phyloP scores from a whole-genome alignment of 1,284 basidiomycete genomes.

The Afroboletus lepidellus region DNA sequence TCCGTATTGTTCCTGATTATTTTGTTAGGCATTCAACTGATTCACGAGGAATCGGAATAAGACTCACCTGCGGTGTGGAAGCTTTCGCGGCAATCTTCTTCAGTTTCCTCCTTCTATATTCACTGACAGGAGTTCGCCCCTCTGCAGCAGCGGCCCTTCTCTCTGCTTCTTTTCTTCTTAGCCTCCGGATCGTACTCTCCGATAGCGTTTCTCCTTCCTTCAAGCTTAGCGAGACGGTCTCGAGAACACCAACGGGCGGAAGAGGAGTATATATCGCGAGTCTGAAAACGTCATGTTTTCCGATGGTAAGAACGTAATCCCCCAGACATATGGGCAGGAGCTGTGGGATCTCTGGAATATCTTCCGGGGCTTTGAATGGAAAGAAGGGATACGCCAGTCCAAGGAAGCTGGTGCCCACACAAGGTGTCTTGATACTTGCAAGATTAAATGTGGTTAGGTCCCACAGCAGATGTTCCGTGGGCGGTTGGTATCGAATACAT shows the following conservation, averaged over 20 bases:
- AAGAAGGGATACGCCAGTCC: slow-evolving; percentile 16
- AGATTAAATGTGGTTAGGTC: slow-evolving; percentile 27
- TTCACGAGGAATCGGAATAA: not conserved
- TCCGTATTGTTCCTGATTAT: slow-evolving; percentile 1
- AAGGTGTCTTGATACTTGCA: slow-evolving; percentile 24
- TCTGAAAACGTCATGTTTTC: slow-evolving; percentile 11
- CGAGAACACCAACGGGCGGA: slow-evolving; percentile 21
- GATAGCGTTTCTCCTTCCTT: slow-evolving; percentile 28
- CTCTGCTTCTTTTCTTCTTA: slow-evolving; percentile 28
- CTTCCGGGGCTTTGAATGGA: slow-evolving; percentile 10
- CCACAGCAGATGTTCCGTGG: slow-evolving; percentile 22
- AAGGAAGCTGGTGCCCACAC: slow-evolving; percentile 25
- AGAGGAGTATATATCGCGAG: slow-evolving; percentile 24
- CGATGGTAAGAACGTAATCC: not conserved
- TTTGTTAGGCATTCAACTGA: not conserved
- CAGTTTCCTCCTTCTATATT: slow-evolving; percentile 23
- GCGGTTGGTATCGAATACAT: slow-evolving; percentile 29
- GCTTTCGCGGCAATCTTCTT: slow-evolving; percentile 15
- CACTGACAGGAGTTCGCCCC: slow-evolving; percentile 25
- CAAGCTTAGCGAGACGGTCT: slow-evolving; percentile 21
- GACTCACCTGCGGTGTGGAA: slow-evolving; percentile 15
- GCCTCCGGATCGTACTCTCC: slow-evolving; percentile 26
- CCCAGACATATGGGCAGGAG: slow-evolving; percentile 18
- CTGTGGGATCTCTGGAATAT: slow-evolving; percentile 21
- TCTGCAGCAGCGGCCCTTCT: slow-evolving; percentile 21